Evolutionary conservation across 2,329 filamentous ascomycete species (phyloP).

Genomic region (Stagonosporopsis rhizophila): DNA sequence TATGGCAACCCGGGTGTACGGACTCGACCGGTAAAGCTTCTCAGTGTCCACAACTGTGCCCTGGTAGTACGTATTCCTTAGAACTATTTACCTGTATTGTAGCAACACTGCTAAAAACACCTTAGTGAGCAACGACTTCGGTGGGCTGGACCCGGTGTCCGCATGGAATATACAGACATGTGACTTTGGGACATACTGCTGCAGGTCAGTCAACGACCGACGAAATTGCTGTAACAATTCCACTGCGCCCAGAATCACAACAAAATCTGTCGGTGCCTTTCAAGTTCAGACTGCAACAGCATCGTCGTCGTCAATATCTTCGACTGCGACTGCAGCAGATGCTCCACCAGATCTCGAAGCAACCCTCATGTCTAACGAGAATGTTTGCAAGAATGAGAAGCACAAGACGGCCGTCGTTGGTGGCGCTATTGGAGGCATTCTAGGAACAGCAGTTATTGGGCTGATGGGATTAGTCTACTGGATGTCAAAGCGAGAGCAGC

Average conservation of each 20-base stretch:
- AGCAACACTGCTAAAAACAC: neutral
- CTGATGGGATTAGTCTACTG: conserved; percentile 28
- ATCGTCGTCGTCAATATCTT: conserved; percentile 1
- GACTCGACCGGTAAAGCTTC: conserved; percentile 40
- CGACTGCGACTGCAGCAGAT: conserved; percentile 13
- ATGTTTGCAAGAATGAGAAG: conserved; percentile 28
- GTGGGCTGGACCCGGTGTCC: conserved; percentile 24
- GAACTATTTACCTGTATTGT: neutral
- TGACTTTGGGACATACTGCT: conserved; percentile 46
- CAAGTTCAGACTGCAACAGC: conserved; percentile 24
- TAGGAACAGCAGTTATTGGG: conserved; percentile 31
- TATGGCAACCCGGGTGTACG: conserved; percentile 47
- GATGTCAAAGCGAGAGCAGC: conserved; percentile 40
- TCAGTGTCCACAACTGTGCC: conserved; percentile 41
- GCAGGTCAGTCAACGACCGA: conserved; percentile 35
- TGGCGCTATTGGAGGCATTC: conserved; percentile 34
- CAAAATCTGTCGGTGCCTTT: conserved; percentile 33
- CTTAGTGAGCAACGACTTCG: conserved; percentile 25
- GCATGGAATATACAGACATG: conserved; percentile 47
- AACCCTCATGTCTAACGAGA: conserved; percentile 7
- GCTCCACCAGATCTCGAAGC: conserved; percentile 6
- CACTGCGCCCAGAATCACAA: conserved; percentile 32
- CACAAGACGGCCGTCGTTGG: conserved; percentile 33
- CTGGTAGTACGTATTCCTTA: conserved; percentile 32
- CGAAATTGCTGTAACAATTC: conserved; percentile 41